Conservation (phyloP, 2,329 filamentous ascomycete species). For the Cercospora canescens region DNA sequence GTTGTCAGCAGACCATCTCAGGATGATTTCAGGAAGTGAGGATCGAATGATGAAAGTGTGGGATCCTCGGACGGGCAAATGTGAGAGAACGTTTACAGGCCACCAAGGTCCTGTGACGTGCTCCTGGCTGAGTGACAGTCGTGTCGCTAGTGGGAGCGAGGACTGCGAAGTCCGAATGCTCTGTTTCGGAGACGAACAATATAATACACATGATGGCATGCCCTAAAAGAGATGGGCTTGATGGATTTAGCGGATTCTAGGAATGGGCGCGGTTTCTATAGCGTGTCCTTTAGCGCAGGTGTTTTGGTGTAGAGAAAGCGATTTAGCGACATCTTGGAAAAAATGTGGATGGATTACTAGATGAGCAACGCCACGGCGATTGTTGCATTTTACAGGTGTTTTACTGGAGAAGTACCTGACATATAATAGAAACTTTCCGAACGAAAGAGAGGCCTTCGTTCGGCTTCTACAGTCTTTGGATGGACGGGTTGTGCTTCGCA, state of each 20-base stretch:
- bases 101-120: slow-evolving; percentile 92
- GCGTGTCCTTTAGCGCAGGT: slow-evolving; percentile 11
- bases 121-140: slow-evolving; percentile 83
- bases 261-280: background rate
- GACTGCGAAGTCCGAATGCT: slow-evolving; percentile 82
- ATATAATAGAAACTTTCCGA: too few relatives aligned
- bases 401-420: too few relatives aligned
- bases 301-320: slow-evolving; percentile 12
- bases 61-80: slow-evolving; percentile 89
- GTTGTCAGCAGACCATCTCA: slow-evolving; percentile 81
- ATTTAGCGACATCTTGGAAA: background rate
- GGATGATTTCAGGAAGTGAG: slow-evolving; percentile 85
- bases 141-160: slow-evolving; percentile 88
- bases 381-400: background rate
- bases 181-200: slow-evolving; percentile 32
- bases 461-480: too few relatives aligned
- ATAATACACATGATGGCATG: background rate
- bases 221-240: background rate
- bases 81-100: slow-evolving; percentile 87
- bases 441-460: too few relatives aligned
- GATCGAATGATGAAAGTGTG: slow-evolving; percentile 95
- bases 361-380: background rate
- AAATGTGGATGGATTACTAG: background rate
- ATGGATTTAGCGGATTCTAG: background rate
- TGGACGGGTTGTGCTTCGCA: too few relatives aligned